These are phyloP conservation scores for Phytophthora cajani DNA, from an alignment of 352 stramenopile species.

Conservation along the genomic window DNA sequence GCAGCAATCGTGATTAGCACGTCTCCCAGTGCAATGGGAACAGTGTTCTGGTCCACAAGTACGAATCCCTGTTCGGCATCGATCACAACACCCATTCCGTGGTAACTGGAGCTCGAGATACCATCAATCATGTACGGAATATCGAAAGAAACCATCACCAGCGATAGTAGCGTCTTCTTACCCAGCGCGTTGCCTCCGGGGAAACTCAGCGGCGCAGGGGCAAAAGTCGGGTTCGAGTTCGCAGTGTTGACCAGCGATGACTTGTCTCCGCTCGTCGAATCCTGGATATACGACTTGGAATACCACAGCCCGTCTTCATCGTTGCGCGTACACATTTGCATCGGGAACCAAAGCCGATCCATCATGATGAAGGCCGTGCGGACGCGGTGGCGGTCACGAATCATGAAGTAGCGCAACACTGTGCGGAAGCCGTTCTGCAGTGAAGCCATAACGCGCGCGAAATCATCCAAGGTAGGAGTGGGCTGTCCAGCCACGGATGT, in stretches of 20 bases:
- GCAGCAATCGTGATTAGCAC: slow-evolving; percentile 90
- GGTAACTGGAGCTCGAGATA: slow-evolving; percentile 89
- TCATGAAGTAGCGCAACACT: slow-evolving; percentile 88
- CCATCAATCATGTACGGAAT: slow-evolving; percentile 93
- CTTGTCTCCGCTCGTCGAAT: slow-evolving; percentile 25
- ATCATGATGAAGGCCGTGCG: slow-evolving; percentile 90
- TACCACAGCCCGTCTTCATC: slow-evolving; percentile 81
- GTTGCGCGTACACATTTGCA: slow-evolving; percentile 81
- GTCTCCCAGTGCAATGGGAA: slow-evolving; percentile 88
- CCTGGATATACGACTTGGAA: slow-evolving; percentile 35
- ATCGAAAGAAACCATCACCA: slow-evolving; percentile 93
- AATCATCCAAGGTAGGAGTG: slow-evolving; percentile 85
- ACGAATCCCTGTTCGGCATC: slow-evolving; percentile 86
- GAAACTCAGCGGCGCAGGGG: slow-evolving; percentile 70
- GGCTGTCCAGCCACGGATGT: slow-evolving; percentile 78
- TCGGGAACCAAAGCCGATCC: slow-evolving; percentile 90
- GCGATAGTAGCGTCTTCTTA: slow-evolving; percentile 76
- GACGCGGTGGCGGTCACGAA: slow-evolving; percentile 85
- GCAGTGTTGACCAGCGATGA: slow-evolving; percentile 25
- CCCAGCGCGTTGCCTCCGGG: slow-evolving; percentile 67
- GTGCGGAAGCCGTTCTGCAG: slow-evolving; percentile 84
- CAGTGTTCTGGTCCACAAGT: slow-evolving; percentile 93
- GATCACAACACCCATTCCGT: slow-evolving; percentile 90
- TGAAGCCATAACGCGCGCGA: slow-evolving; percentile 73
- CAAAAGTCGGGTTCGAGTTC: slow-evolving; percentile 60